Evolutionary conservation across 352 stramenopile species (phyloP).

Genomic region (Phytopythium oedochilum): DNA sequence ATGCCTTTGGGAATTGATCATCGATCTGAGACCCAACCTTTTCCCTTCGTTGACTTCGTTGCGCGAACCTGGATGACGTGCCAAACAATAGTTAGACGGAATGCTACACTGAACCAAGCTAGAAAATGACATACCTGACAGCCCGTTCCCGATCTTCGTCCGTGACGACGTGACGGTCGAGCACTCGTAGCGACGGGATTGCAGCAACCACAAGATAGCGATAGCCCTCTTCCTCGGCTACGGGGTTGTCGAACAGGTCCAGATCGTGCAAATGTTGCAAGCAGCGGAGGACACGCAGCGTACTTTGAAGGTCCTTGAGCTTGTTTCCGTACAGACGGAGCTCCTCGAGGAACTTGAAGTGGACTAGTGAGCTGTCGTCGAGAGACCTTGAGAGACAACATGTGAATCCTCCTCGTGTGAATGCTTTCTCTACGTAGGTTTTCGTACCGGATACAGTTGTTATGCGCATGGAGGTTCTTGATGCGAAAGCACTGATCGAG

Average conservation of each 20-base stretch:
- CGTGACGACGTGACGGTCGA: conserved; percentile 81
- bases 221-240: conserved; percentile 83
- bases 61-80: too few relatives aligned
- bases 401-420: not conserved
- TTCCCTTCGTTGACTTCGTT: not conserved
- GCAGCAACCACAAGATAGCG: conserved; percentile 74
- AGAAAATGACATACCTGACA: conserved; percentile 8
- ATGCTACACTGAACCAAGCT: too few relatives aligned
- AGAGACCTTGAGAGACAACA: conserved; percentile 26
- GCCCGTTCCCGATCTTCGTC: conserved; percentile 54
- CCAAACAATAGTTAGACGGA: too few relatives aligned
- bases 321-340: conserved; percentile 79
- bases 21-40: not conserved
- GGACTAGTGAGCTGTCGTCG: conserved; percentile 31
- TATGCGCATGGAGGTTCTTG: conserved; percentile 85
- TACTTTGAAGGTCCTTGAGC: conserved; percentile 64
- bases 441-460: conserved; percentile 75
- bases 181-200: conserved; percentile 65
- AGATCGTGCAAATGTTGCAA: conserved; percentile 68
- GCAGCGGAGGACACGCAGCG: conserved; percentile 39
- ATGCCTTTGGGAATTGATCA: not conserved
- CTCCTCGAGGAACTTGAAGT: conserved; percentile 81
- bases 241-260: conserved; percentile 79
- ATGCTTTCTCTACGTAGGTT: not conserved
- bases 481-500: conserved; percentile 85